Percentiles rank a stretch among this genome's conserved stretches.
Evolutionary conservation across 768 basidiomycete species (phyloP).

Genomic region (Xanthoconium stramineum): DNA sequence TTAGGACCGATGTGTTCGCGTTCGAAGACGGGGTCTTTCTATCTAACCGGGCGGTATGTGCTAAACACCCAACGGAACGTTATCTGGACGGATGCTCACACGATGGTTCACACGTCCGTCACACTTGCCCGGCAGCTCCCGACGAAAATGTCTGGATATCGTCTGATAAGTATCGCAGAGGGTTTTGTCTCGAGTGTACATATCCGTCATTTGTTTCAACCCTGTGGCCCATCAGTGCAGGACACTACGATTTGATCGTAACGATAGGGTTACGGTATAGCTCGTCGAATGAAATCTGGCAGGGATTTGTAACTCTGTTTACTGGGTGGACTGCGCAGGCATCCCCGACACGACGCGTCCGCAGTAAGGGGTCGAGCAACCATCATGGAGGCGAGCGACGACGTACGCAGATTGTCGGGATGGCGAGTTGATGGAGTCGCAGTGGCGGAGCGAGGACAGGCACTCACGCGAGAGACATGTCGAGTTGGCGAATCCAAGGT

Average conservation of each 20-base stretch:
- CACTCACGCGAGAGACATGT: background rate
- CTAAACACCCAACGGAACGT: background rate
- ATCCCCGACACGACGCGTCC: background rate
- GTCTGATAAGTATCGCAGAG: too few species aligned
- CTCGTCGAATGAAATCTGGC: background rate
- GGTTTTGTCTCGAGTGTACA: background rate
- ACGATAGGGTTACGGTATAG: constrained; percentile 5
- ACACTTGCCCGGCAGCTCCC: background rate
- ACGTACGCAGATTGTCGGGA: background rate
- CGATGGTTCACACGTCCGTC: background rate
- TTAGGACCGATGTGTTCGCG: background rate
- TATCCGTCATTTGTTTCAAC: background rate
- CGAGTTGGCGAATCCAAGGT: background rate
- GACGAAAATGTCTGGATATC: background rate
- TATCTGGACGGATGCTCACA: background rate
- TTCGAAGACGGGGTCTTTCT: background rate
- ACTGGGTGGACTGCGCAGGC: background rate
- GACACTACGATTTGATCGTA: constrained; percentile 16
- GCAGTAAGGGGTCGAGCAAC: background rate
- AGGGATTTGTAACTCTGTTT: background rate
- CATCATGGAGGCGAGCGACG: background rate
- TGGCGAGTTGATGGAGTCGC: background rate
- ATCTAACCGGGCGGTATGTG: background rate
- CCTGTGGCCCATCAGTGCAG: constrained; percentile 1
- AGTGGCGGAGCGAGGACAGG: background rate